Evolutionary conservation across 2,329 filamentous ascomycete species (phyloP).

Genomic region (Botrytis deweyae): DNA sequence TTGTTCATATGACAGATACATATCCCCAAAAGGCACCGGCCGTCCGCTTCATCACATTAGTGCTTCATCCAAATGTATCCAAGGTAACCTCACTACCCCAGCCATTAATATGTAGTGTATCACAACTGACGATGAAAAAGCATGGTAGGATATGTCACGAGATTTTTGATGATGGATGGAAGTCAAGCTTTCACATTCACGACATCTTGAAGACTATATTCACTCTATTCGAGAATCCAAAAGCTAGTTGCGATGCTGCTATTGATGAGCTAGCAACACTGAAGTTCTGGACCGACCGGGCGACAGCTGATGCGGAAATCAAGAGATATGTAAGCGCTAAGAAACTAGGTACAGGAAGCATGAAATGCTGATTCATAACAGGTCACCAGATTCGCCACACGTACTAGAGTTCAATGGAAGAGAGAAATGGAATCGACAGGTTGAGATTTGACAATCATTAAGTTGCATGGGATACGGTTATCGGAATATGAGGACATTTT

Average conservation of each 20-base stretch:
- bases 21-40: neutral
- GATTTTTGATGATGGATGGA: neutral
- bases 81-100: neutral
- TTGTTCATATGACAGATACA: neutral
- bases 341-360: neutral
- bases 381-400: neutral
- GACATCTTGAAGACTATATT: neutral
- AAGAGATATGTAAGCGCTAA: neutral
- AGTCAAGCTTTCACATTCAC: neutral
- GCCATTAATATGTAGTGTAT: neutral
- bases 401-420: neutral
- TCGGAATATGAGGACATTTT: neutral
- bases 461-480: neutral
- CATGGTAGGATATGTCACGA: neutral
- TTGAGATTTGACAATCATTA: neutral
- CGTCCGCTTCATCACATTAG: neutral
- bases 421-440: neutral
- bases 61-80: neutral
- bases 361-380: neutral
- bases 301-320: neutral
- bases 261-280: neutral
- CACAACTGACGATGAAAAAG: neutral
- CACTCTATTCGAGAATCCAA: neutral
- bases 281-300: neutral
- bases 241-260: neutral